Conservation (phyloP, 495 filamentous ascomycete genomes). For the Aspergillus nidulans region DNA sequence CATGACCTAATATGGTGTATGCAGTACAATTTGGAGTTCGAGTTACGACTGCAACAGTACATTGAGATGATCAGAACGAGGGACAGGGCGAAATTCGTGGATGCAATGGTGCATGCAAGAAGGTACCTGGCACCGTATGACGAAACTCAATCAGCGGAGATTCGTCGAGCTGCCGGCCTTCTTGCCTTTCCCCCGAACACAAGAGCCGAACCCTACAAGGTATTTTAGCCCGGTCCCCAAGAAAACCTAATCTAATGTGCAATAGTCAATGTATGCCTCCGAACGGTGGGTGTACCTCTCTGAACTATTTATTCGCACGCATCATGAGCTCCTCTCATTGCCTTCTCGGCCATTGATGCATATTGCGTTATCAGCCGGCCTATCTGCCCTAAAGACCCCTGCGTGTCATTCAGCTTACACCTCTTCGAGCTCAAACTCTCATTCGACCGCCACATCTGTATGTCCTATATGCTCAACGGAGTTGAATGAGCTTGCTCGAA, state of each 20-base stretch:
- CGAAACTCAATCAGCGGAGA: slow-evolving; percentile 63
- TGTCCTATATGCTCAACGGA: slow-evolving; percentile 96
- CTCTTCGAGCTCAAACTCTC: slow-evolving; percentile 53
- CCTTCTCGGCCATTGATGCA: slow-evolving; percentile 82
- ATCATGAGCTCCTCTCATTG: slow-evolving; percentile 82
- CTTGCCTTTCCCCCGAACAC: slow-evolving; percentile 69
- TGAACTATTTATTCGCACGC: slow-evolving; percentile 76
- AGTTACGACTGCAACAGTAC: slow-evolving; percentile 92
- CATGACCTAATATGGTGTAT: slow-evolving; percentile 23
- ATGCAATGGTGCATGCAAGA: slow-evolving; percentile 75
- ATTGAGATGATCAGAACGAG: slow-evolving; percentile 78
- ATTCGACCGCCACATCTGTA: slow-evolving; percentile 58
- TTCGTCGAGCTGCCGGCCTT: slow-evolving; percentile 70
- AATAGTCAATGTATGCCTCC: slow-evolving; percentile 65
- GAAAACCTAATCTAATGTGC: not conserved
- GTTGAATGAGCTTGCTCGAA: slow-evolving; percentile 82
- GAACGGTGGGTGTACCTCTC: slow-evolving; percentile 72
- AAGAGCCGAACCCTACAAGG: slow-evolving; percentile 57
- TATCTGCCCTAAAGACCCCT: slow-evolving; percentile 94
- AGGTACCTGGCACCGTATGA: slow-evolving; percentile 68
- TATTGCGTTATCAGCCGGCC: slow-evolving; percentile 82
- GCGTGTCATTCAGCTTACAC: slow-evolving; percentile 75
- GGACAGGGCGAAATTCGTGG: slow-evolving; percentile 54
- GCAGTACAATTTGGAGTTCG: slow-evolving; percentile 85
- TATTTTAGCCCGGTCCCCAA: slow-evolving; percentile 25